phyloP scores from a whole-genome alignment of 2,329 filamentous ascomycete species.

The Parastagonospora nodorum region DNA sequence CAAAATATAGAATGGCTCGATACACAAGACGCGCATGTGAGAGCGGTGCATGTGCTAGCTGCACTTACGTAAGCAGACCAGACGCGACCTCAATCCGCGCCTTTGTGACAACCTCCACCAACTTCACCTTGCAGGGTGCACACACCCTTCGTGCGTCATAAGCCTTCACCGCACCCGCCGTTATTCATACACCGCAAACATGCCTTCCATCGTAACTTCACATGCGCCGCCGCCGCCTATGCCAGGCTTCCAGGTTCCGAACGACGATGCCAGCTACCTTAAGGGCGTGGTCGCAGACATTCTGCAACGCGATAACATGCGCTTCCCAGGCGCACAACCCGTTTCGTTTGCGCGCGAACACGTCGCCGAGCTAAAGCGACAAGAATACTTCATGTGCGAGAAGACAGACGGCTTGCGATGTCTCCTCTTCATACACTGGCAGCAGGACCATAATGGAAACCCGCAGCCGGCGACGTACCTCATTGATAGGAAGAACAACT shows the following conservation, averaged over 20 bases:
- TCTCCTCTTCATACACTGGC: conserved; percentile 85
- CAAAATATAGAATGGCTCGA: too few species aligned
- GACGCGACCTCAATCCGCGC: neutral
- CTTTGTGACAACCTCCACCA: neutral
- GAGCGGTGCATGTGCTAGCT: neutral
- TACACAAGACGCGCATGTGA: neutral
- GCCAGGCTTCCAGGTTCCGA: conserved; percentile 35
- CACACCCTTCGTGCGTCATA: neutral
- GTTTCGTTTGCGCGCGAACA: conserved; percentile 88
- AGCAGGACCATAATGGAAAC: conserved; percentile 45
- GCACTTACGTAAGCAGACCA: neutral
- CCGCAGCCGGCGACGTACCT: conserved; percentile 71
- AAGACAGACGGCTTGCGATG: conserved; percentile 97
- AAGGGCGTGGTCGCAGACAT: conserved; percentile 75
- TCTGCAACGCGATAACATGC: conserved; percentile 69
- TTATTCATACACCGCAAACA: conserved; percentile 4
- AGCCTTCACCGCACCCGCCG: neutral
- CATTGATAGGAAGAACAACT: conserved; percentile 98
- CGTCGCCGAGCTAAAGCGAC: conserved; percentile 75
- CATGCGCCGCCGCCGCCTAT: conserved; percentile 42
- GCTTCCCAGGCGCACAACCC: conserved; percentile 89
- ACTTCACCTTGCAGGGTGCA: neutral
- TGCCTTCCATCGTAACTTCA: conserved; percentile 22
- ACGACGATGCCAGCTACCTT: conserved; percentile 54
- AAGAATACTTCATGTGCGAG: conserved; percentile 97